Conservation (phyloP, 2,329 filamentous ascomycete species). For the Pyricularia pennisetigena region DNA sequence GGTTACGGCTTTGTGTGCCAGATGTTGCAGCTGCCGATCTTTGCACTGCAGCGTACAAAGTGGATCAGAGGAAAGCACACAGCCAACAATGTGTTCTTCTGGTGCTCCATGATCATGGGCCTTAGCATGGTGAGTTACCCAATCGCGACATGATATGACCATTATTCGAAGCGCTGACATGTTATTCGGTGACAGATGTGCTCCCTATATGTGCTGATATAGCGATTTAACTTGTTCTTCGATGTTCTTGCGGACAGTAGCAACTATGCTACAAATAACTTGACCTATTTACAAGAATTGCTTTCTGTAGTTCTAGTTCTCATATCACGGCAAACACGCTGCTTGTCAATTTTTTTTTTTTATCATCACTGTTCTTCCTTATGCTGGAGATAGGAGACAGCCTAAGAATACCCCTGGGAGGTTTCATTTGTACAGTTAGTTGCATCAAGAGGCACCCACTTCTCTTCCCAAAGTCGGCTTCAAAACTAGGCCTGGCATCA, state of each 20-base stretch:
- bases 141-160: constrained; percentile 9
- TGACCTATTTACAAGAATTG: neutral
- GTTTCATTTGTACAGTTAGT: neutral
- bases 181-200: constrained; percentile 30
- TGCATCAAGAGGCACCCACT: neutral
- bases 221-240: constrained; percentile 5
- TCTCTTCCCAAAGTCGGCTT: neutral
- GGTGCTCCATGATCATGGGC: constrained; percentile 85
- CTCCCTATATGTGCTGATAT: constrained; percentile 42
- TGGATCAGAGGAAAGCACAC: constrained; percentile 67
- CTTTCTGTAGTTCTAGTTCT: neutral
- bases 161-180: neutral
- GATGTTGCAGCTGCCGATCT: constrained; percentile 94
- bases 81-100: constrained; percentile 83
- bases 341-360: neutral
- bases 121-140: constrained; percentile 58
- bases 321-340: neutral
- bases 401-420: neutral
- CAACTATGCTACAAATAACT: neutral
- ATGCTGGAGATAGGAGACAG: neutral
- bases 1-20: constrained; percentile 91
- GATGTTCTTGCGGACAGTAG: neutral
- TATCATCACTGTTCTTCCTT: neutral
- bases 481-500: neutral
- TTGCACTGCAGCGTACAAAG: constrained; percentile 76